A percentile compares a stretch with the other conserved stretches of the same genome.
Conservation (phyloP, 2,329 filamentous ascomycete species). For the Endocalyx cinctus region DNA sequence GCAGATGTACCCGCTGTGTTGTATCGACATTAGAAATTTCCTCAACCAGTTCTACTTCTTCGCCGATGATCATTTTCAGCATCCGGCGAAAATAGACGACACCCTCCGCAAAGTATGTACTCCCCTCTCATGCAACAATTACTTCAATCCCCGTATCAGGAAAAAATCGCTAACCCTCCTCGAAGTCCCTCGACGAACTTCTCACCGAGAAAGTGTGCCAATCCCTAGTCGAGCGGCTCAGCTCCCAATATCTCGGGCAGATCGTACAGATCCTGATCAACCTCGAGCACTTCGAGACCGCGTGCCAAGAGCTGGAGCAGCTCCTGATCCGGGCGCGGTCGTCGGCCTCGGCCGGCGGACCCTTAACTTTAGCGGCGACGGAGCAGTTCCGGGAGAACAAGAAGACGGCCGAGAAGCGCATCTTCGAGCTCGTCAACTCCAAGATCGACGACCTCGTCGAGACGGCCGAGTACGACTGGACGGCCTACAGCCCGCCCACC, state of each 20-base stretch:
- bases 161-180: conserved; percentile 6
- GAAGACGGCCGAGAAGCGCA: conserved; percentile 93
- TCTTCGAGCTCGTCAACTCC: conserved; percentile 96
- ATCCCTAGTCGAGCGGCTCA: conserved; percentile 80
- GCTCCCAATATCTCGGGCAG: conserved; percentile 90
- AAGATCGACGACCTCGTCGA: conserved; percentile 98
- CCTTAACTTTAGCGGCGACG: conserved; percentile 76
- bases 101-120: conserved; percentile 68
- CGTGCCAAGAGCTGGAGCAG: conserved; percentile 83
- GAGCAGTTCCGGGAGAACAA: conserved; percentile 84
- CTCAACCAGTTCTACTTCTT: conserved; percentile 98
- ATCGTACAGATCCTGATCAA: conserved; percentile 99
- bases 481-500: conserved; percentile 51
- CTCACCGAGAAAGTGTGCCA: conserved; percentile 88
- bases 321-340: conserved; percentile 81
- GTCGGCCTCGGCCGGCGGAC: conserved; percentile 73
- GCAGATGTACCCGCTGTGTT: conserved; percentile 98
- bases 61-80: conserved; percentile 91
- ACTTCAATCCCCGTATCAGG: no score
- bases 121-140: no score
- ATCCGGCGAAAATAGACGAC: conserved; percentile 84
- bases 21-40: conserved; percentile 97
- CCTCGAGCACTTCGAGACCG: conserved; percentile 91
- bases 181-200: conserved; percentile 85
- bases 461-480: conserved; percentile 94